Conservation (phyloP, 73 alveolate genomes). For the Paramecium pentaurelia region DNA sequence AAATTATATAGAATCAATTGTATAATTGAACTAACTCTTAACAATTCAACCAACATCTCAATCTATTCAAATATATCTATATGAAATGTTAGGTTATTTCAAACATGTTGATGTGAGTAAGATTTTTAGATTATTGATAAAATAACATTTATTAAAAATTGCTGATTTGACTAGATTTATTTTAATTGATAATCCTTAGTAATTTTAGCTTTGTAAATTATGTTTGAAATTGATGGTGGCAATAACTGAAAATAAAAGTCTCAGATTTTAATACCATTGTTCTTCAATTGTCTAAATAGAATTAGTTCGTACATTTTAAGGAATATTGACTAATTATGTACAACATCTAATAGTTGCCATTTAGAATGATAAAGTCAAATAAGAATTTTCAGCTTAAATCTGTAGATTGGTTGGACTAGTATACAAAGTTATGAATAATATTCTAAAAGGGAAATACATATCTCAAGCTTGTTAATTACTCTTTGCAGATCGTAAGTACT, state of each 20-base stretch:
- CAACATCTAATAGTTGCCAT: neutral
- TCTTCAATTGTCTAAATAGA: constrained; percentile 23
- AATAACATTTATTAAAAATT: neutral
- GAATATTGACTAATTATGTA: neutral
- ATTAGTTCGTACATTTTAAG: constrained; percentile 7
- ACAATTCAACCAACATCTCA: neutral
- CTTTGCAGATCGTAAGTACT: constrained; percentile 20
- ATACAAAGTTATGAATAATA: neutral
- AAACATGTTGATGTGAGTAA: constrained; percentile 31
- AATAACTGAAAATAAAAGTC: constrained; percentile 11
- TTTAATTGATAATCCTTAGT: neutral
- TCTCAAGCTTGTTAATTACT: constrained; percentile 42
- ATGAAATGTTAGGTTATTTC: constrained; percentile 40
- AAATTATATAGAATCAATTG: neutral
- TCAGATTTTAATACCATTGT: constrained; percentile 24
- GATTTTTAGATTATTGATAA: constrained; percentile 14
- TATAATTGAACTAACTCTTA: neutral
- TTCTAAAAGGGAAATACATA: constrained; percentile 32
- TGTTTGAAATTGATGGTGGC: constrained; percentile 38
- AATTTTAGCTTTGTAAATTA: constrained; percentile 21
- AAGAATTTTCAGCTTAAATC: neutral
- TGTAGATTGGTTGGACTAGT: constrained; percentile 32
- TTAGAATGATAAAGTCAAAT: neutral
- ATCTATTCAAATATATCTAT: neutral
- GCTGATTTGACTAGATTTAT: neutral